phyloP scores from a whole-genome alignment of 441 rosid genomes.

The Manihot esculenta region DNA sequence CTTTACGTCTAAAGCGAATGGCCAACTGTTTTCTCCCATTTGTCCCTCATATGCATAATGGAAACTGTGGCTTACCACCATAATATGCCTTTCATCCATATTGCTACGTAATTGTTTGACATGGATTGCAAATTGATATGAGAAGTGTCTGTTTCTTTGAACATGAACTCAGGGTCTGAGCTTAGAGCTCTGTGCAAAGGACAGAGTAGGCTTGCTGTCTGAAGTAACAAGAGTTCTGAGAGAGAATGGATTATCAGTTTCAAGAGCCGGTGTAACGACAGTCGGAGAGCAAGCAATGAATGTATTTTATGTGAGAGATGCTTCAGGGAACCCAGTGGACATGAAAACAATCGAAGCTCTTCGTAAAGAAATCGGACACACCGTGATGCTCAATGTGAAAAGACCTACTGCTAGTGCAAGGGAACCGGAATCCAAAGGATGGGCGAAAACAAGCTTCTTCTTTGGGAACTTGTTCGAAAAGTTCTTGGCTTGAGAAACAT shows the following conservation, averaged over 20 bases:
- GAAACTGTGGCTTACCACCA: too few species aligned
- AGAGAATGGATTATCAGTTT: constrained; percentile 72
- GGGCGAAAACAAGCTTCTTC: constrained; percentile 82
- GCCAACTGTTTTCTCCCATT: too few species aligned
- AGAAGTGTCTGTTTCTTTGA: too few species aligned
- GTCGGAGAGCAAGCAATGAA: constrained; percentile 72
- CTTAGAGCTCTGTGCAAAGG: constrained; percentile 84
- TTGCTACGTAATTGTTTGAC: background rate
- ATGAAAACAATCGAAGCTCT: constrained; percentile 70
- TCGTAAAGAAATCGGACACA: constrained; percentile 72
- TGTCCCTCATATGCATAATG: too few species aligned
- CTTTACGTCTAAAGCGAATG: too few species aligned
- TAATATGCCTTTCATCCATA: background rate
- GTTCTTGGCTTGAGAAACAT: constrained; percentile 57
- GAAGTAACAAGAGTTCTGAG: constrained; percentile 80
- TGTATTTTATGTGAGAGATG: constrained; percentile 73
- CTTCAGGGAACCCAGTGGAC: constrained; percentile 79
- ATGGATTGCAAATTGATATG: too few species aligned
- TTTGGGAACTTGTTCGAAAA: constrained; percentile 78
- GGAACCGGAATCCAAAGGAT: constrained; percentile 47
- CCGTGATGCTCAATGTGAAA: constrained; percentile 72
- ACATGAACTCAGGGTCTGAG: constrained; percentile 58
- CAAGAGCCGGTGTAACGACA: constrained; percentile 82
- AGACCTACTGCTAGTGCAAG: constrained; percentile 47
- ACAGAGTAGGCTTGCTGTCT: constrained; percentile 78